Percentiles rank a stretch among this genome's conserved stretches.
These are phyloP conservation scores for Fusarium verrucosum DNA, from an alignment of 2,329 filamentous ascomycete genomes.

Conservation along the genomic window DNA sequence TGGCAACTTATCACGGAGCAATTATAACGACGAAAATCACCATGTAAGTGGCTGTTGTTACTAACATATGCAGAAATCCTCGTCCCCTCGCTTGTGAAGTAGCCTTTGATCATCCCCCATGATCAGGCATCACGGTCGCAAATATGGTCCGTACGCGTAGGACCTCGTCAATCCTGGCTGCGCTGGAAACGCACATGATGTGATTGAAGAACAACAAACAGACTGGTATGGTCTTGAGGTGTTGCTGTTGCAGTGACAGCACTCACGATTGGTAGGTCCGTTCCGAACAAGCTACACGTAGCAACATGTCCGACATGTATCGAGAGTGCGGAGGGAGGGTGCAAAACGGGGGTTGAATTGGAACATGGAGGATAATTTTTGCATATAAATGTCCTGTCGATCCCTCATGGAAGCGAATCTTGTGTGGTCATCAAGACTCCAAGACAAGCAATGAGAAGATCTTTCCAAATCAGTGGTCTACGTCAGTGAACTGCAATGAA, in stretches of 20 bases:
- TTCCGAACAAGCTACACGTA: constrained; percentile 43
- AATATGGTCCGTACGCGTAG: constrained; percentile 53
- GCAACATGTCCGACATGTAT: constrained; percentile 32
- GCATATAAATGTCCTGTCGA: constrained; percentile 7
- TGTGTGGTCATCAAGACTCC: constrained; percentile 24
- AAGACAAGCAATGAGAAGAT: constrained; percentile 28
- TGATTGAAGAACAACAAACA: constrained; percentile 10
- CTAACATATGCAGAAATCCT: constrained; percentile 11
- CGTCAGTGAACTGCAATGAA: neutral
- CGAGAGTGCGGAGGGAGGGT: neutral
- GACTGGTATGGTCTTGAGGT: constrained; percentile 42
- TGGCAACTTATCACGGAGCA: constrained; percentile 61
- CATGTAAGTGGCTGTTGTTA: constrained; percentile 18
- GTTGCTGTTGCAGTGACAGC: constrained; percentile 47
- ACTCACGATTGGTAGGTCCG: constrained; percentile 47
- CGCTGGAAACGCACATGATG: constrained; percentile 51
- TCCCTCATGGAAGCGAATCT: constrained; percentile 16
- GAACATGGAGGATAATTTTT: neutral
- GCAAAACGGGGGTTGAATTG: neutral
- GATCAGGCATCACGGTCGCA: constrained; percentile 51
- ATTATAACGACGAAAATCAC: constrained; percentile 48
- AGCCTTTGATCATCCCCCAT: constrained; percentile 39
- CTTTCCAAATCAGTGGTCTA: constrained; percentile 7
- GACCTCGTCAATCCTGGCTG: constrained; percentile 57
- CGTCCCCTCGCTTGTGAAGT: neutral